These are phyloP conservation scores for Trichomonas tenax DNA, from an alignment of 208 protist species.

Conservation along the genomic window DNA sequence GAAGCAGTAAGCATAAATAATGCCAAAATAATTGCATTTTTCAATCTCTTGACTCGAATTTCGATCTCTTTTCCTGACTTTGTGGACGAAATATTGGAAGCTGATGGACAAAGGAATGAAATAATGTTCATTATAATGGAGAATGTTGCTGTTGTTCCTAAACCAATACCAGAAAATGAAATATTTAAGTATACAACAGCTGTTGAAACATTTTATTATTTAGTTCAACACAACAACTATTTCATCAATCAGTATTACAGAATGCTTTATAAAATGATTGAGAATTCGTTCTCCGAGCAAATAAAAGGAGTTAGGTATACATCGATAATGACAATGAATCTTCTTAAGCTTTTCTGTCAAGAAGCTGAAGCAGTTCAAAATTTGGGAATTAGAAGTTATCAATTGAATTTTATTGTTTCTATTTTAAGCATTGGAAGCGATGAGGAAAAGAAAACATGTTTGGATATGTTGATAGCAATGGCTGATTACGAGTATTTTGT, in stretches of 20 bases:
- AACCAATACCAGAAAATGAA: background rate
- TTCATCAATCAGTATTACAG: background rate
- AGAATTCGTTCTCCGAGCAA: background rate
- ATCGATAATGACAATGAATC: background rate
- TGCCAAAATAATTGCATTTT: background rate
- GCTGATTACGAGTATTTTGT: background rate
- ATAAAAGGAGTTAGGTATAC: background rate
- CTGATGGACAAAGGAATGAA: background rate
- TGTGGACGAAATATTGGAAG: background rate
- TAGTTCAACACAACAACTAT: background rate
- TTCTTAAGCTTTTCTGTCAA: background rate
- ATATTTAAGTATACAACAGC: background rate
- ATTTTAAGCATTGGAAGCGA: background rate
- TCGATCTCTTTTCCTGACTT: background rate
- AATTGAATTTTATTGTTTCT: background rate
- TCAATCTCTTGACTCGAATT: background rate
- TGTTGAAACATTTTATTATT: background rate
- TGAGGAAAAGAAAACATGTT: background rate
- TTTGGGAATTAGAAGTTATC: background rate
- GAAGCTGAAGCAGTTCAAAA: background rate
- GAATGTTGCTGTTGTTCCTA: background rate
- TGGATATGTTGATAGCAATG: background rate
- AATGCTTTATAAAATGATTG: background rate
- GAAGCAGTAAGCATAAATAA: background rate
- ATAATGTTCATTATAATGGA: background rate